Percentiles rank a stretch among this genome's conserved stretches.
Conservation (phyloP, 2,329 filamentous ascomycete genomes). For the Camptophora hylomeconis region DNA sequence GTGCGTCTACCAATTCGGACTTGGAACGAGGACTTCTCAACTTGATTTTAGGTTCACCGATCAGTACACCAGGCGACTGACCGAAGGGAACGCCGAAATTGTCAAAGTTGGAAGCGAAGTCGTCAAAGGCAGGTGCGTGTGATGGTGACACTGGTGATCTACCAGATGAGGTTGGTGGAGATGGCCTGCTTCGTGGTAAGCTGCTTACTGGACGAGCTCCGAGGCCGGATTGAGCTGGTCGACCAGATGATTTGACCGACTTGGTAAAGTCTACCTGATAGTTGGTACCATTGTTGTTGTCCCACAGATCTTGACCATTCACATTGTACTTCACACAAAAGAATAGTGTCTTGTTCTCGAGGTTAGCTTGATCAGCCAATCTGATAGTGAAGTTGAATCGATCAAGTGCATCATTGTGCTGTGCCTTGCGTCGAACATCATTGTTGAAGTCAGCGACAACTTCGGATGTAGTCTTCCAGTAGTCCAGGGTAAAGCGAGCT, state of each 20-base stretch:
- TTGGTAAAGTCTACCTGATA: constrained; percentile 91
- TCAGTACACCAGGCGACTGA: constrained; percentile 47
- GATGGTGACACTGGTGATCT: constrained; percentile 39
- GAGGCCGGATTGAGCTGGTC: constrained; percentile 35
- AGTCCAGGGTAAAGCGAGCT: constrained; percentile 92
- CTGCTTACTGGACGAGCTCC: constrained; percentile 38
- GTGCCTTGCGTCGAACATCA: constrained; percentile 56
- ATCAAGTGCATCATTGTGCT: constrained; percentile 53
- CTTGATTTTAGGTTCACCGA: constrained; percentile 55
- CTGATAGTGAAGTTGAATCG: constrained; percentile 92
- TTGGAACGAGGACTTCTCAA: constrained; percentile 58
- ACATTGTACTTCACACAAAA: constrained; percentile 84
- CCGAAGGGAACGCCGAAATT: constrained; percentile 41
- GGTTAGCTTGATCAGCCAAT: constrained; percentile 75
- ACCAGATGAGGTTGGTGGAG: constrained; percentile 40
- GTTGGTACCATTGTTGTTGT: constrained; percentile 78
- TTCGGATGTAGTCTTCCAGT: constrained; percentile 98
- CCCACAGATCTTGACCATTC: constrained; percentile 79
- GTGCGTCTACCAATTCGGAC: constrained; percentile 46
- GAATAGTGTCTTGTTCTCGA: constrained; percentile 85
- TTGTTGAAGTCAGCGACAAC: constrained; percentile 77
- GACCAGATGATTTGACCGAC: constrained; percentile 44
- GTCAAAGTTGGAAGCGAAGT: constrained; percentile 52
- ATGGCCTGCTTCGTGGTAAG: constrained; percentile 54
- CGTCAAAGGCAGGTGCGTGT: no score